phyloP scores from a whole-genome alignment of 768 basidiomycete genomes.

The Atractiella rhizophila region DNA sequence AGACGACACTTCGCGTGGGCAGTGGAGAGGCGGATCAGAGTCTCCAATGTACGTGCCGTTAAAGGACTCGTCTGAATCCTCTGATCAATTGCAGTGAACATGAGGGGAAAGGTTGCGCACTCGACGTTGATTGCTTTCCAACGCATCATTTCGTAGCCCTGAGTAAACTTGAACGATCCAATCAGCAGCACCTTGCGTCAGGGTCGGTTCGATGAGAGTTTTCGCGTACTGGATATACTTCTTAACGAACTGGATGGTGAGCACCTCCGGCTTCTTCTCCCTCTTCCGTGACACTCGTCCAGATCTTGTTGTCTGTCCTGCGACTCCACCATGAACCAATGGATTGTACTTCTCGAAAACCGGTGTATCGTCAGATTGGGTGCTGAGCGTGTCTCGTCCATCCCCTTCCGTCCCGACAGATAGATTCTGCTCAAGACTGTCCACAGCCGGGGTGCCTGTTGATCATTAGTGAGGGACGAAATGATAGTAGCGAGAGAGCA shows the following conservation, averaged over 20 bases:
- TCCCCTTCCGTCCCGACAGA: conserved; percentile 42
- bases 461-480: background rate
- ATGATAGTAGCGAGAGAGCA: background rate
- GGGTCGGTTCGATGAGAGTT: conserved; percentile 50
- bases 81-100: conserved; percentile 7
- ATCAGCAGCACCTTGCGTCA: conserved; percentile 84
- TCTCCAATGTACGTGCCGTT: conserved; percentile 94
- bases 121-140: conserved; percentile 69
- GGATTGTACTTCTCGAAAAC: conserved; percentile 95
- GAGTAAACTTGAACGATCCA: conserved; percentile 82
- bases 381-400: conserved; percentile 29
- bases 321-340: conserved; percentile 65
- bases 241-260: conserved; percentile 83
- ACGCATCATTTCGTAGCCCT: conserved; percentile 67
- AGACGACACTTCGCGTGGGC: conserved; percentile 92
- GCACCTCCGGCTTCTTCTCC: conserved; percentile 44
- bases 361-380: conserved; percentile 34
- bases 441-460: conserved; percentile 42
- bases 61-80: conserved; percentile 93
- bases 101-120: conserved; percentile 24
- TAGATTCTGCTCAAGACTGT: conserved; percentile 65
- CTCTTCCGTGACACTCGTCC: conserved; percentile 25
- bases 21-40: conserved; percentile 86
- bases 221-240: conserved; percentile 98
- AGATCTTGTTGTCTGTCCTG: conserved; percentile 31